Base-by-base conservation (phyloP, 2,329 filamentous ascomycete species). In the Thermothelomyces thermophilus region DNA sequence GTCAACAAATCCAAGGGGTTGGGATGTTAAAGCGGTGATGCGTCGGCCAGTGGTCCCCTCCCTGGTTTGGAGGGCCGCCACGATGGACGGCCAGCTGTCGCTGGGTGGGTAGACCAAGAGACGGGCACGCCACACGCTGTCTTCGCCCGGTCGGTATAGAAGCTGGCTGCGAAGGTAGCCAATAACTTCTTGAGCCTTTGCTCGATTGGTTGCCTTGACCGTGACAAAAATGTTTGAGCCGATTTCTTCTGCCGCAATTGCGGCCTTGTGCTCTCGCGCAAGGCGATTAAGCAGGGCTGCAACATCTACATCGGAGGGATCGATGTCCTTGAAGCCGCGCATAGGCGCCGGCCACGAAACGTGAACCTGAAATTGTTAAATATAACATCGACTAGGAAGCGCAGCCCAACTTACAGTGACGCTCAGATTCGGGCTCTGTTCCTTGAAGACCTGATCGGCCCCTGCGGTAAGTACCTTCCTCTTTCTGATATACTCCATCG, bases 301-400 rank as follows among this genome's bases (percentile, higher is more conserved):
- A 22, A 50, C 19, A 24, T 53, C 48, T 19, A 45, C 33, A 28
- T 55, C 45, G 7, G 40, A 37, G 2, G 43, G 48, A 34, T 59
- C 55, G 39, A 56, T 11, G 22, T 52, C 46, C 34, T 52, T 52
- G 46, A 45, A 56, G 6, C 56, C 50, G 20, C 45, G 54, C n/a
- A 24, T 19, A 10, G 46, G 33, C 28, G 30, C 24, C 8, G 56
- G 50, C 46, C 52, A 42, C 2, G 26, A 14, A 19, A 56, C 7
- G 7, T 50, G 22, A 9, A 53, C 33, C 56, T 58, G 26, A 46
- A 34, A 19, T 10, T 1, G 20, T 35, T 42, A 3, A 13, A n/a
- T 35, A 11, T 6, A 14, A 13, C 16, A 8, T 1, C 14, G 34
- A 11, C 13, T 9, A 26, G 13, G n/a, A 17, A 19, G 34, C 6